These are phyloP conservation scores for Clitopilus hobsonii DNA, from an alignment of 768 basidiomycete species.

Conservation along the genomic window DNA sequence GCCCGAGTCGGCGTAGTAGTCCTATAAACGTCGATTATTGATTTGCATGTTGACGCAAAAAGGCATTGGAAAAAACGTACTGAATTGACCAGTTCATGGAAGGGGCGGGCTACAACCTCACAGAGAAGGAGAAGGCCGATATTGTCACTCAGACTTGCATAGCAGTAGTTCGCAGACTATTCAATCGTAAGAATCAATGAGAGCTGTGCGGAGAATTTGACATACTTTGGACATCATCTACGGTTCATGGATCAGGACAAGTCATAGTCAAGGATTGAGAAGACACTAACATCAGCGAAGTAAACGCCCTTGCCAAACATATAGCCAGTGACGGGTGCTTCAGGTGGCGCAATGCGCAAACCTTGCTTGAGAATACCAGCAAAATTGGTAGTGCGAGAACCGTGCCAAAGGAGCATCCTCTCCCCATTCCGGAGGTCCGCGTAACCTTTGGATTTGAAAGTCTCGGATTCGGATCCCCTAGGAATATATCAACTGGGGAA, in stretches of 20 bases:
- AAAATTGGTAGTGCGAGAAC: conserved; percentile 59
- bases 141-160: conserved; percentile 41
- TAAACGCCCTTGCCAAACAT: conserved; percentile 70
- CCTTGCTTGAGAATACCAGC: conserved; percentile 62
- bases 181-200: neutral
- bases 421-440: conserved; percentile 41
- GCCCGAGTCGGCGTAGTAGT: conserved; percentile 45
- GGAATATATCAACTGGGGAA: neutral
- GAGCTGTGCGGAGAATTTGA: neutral
- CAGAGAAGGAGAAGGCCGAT: conserved; percentile 56
- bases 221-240: conserved; percentile 62
- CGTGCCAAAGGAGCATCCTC: conserved; percentile 58
- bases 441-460: conserved; percentile 43
- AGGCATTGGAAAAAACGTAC: conserved; percentile 14
- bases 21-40: conserved; percentile 10
- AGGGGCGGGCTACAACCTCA: conserved; percentile 55
- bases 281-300: conserved; percentile 50
- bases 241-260: conserved; percentile 1
- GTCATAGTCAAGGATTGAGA: neutral
- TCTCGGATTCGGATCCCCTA: conserved; percentile 23
- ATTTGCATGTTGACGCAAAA: neutral
- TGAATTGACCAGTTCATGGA: conserved; percentile 40
- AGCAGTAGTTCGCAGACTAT: conserved; percentile 55
- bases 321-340: conserved; percentile 55
- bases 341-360: conserved; percentile 59